phyloP scores from a whole-genome alignment of 2,329 filamentous ascomycete species.

The Lomentospora prolificans region DNA sequence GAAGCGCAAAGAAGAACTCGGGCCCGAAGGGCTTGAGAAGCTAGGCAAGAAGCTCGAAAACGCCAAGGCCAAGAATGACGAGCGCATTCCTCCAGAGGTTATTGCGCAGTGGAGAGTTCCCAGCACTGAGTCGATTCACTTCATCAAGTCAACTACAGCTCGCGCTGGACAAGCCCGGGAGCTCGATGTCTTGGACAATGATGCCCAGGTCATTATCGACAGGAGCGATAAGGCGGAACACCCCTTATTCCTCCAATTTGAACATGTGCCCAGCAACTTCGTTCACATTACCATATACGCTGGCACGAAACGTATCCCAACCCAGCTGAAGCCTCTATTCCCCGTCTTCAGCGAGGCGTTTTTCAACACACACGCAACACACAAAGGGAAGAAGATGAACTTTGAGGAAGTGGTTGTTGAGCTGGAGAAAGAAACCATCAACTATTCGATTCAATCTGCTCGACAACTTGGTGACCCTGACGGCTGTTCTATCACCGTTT shows the following conservation, averaged over 20 bases:
- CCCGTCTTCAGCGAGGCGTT: slow-evolving; percentile 83
- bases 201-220: slow-evolving; percentile 69
- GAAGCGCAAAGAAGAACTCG: slow-evolving; percentile 68
- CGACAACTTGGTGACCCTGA: slow-evolving; percentile 67
- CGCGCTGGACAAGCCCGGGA: slow-evolving; percentile 68
- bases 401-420: slow-evolving; percentile 91
- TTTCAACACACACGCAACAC: slow-evolving; percentile 81
- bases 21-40: slow-evolving; percentile 68
- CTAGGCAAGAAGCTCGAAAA: slow-evolving; percentile 67
- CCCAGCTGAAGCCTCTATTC: slow-evolving; percentile 76
- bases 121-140: slow-evolving; percentile 82
- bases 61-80: slow-evolving; percentile 82
- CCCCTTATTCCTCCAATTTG: slow-evolving; percentile 94
- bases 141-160: slow-evolving; percentile 80
- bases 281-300: slow-evolving; percentile 75
- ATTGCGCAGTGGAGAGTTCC: slow-evolving; percentile 76
- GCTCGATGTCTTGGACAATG: slow-evolving; percentile 56
- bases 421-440: slow-evolving; percentile 83
- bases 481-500: slow-evolving; percentile 70
- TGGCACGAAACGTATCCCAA: slow-evolving; percentile 65
- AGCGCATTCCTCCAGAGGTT: slow-evolving; percentile 72
- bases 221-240: slow-evolving; percentile 46
- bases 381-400: slow-evolving; percentile 64
- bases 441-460: slow-evolving; percentile 64
- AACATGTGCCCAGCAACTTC: slow-evolving; percentile 88